Base-by-base conservation (phyloP, 2,329 filamentous ascomycete genomes). In the Oidium heveae region DNA sequence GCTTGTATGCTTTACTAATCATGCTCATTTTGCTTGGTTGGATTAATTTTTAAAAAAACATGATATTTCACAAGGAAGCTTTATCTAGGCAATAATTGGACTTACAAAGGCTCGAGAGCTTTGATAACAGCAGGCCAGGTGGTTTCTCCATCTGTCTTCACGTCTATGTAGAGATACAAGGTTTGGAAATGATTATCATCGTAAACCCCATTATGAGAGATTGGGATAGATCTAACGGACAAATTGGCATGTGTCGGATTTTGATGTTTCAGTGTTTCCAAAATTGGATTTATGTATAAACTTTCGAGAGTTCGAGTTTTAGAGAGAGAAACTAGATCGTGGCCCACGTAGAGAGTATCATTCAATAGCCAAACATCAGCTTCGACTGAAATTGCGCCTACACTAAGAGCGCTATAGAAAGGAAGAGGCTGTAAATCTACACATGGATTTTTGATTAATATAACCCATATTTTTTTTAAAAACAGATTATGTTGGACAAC, bases 101-200 rank as follows among this genome's bases (percentile, higher is more conserved):
- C 74, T 72, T 57, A 71, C 71, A 82, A 69, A 0, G 77, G 78
- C 51, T 74, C 66, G 0, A 82, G 67, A 0, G 75, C 76, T 24
- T 69, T 61, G 37, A 79, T 67, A 1, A 79, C 76, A 36, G 68
- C 69, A 1, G 75, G 68, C 68, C 74, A 80, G 1, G 78, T 78
- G 34, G 68, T 68, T 0, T 65, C 60, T 6, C 76, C 76, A 37
- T 71, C 66, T 0, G 77, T 80, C 64, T 82, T 82, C 56, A 79
- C 61, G 61, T 82, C 78, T 56, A 82, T 73, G 65, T 79, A 80
- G 50, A 82, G 69, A 66, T 79, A 80, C 6, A 82, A 68, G 0
- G 77, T 80, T 63, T 80, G 76, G 6, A 64, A 68, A 1, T 67
- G 62, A 36, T 62, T 61, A 0, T 75, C 75, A 63, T 82, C 78